phyloP scores from a whole-genome alignment of 768 basidiomycete species.

The Kwoniella mangroviensis region DNA sequence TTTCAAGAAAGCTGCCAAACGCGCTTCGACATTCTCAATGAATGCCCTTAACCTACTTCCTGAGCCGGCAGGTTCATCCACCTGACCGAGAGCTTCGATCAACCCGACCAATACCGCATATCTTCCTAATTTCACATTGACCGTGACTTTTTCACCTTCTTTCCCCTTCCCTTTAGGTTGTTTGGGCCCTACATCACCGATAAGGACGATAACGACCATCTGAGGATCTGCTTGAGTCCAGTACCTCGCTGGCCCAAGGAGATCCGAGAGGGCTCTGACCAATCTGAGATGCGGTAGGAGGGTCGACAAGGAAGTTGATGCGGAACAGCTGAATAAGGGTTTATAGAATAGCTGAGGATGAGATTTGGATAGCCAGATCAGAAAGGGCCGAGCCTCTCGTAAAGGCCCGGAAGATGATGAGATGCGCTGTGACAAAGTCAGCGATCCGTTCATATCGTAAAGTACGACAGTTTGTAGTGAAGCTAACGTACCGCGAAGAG shows the following conservation, averaged over 20 bases:
- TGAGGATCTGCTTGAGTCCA: slow-evolving; percentile 49
- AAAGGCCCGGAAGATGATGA: slow-evolving; percentile 6
- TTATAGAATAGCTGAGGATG: slow-evolving; percentile 47
- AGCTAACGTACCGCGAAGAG: slow-evolving; percentile 27
- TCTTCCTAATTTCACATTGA: slow-evolving; percentile 42
- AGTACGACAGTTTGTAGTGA: background rate
- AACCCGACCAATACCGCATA: slow-evolving; percentile 44
- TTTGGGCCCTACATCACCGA: slow-evolving; percentile 36
- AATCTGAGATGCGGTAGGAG: slow-evolving; percentile 23
- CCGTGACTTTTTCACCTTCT: slow-evolving; percentile 21
- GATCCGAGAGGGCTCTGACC: slow-evolving; percentile 17
- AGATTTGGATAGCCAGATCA: slow-evolving; percentile 28
- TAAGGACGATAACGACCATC: slow-evolving; percentile 46
- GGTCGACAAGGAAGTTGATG: slow-evolving; percentile 22
- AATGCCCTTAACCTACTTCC: slow-evolving; percentile 31
- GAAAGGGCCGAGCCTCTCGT: slow-evolving; percentile 21
- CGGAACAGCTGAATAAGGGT: slow-evolving; percentile 45
- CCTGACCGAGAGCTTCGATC: slow-evolving; percentile 27
- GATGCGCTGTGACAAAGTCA: slow-evolving; percentile 20
- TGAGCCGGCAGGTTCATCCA: slow-evolving; percentile 14
- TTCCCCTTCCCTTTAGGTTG: slow-evolving; percentile 39
- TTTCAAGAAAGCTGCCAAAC: slow-evolving; percentile 32
- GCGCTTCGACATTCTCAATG: slow-evolving; percentile 35
- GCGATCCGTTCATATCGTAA: background rate
- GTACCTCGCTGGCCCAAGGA: slow-evolving; percentile 26